Base-by-base conservation (phyloP, 306 rosid genomes). In the Echinosophora koreensis region DNA sequence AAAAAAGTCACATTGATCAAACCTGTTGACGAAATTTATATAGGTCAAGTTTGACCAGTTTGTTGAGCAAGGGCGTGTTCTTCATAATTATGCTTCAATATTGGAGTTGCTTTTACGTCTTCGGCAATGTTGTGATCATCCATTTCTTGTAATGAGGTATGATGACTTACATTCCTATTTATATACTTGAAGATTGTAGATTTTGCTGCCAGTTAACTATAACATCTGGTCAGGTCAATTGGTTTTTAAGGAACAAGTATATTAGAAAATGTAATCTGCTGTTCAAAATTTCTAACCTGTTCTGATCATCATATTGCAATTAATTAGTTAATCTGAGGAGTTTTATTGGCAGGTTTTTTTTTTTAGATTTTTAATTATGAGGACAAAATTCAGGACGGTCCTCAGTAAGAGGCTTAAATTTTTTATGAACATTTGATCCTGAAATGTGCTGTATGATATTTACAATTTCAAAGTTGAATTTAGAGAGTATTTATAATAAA, bases 21-120 rank as follows among this genome's bases (percentile, higher is more conserved):
- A 80, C 58, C 61, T 30, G 35, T 54, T 81, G 61, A 56, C 67
- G 58, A 66, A 86, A 67, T 67, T 30, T 41, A 8, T 82, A 82
- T 75, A 94, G 98, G 97, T 94, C 71, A 94, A 89, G 76, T 94
- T 94, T 77, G 97, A 92, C 77, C 97, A 94, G 57, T 92, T 92
- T 89, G 96, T 94, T 79, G 97, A 92, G 80, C 97, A 94, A 89
- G 98, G 98, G 70, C 96, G 97, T 37, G 89, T 94, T 89, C 98
- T 94, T 90, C 98, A 94, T 89, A 94, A 92, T 82, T 94, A 94
- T 81, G 98, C 97, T 82, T 94, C 97, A 77, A 94, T 94, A 81
- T 75, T 94, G 89, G 97, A 92, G 89, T 81, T 94, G 60, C 97
- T 94, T 77, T 90, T 94, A 84, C 98, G 98, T 73, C 98, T 94